Evolutionary conservation across 2,329 filamentous ascomycete species (phyloP), one percentile per base, ranked within the genome.

Genomic region (Calcarisporium arbuscula): DNA sequence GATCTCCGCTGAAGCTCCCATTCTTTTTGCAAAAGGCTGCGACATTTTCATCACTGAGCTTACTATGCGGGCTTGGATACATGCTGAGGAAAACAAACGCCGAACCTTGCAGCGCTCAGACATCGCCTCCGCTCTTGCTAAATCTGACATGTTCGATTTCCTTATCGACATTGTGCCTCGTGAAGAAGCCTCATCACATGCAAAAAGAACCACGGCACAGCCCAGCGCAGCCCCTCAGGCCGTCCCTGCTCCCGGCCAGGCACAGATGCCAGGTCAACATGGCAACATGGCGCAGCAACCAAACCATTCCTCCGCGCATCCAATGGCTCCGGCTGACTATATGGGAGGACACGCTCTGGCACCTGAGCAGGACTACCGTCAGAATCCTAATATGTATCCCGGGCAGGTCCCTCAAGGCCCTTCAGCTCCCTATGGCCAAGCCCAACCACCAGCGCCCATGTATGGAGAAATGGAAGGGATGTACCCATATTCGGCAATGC

Each of bases 61-160:
- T 41, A 98, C 92, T 7, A 98, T 98, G 92, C 86, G 92, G 45
- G 92, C 92, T 30, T 98, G 92, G 92, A 98, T 98, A 45, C 92
- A 98, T 52, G 92, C 92, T 12, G 92, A 98, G 57, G 92, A 98
- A 64, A 98, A 98, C 68, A 98, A 98, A 70, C 79, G 92, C 19
- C 81, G 92, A 28, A 98, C 92, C 2, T 70, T 98, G 26, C 92
- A 98, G 62, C 80, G 92, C 32, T 95, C 87, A 38, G 92, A 98
- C 54, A 98, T 98, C 57, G 92, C 92, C 16, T 94, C 88, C 9
- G 92, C 92, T 11, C 72, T 98, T 17, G 85, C 87, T 40, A 98
- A 98, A 65, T 95, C 88, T 16, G 92, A 98, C 66, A 98, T 98
- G 92, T 98, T 98, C 60, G 92, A 98, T 65, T 98, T 98, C 64